A percentile compares a stretch with the other conserved stretches of the same genome.
phyloP scores from a whole-genome alignment of 371 early-diverging fungal species.

The Smittium culicis region DNA sequence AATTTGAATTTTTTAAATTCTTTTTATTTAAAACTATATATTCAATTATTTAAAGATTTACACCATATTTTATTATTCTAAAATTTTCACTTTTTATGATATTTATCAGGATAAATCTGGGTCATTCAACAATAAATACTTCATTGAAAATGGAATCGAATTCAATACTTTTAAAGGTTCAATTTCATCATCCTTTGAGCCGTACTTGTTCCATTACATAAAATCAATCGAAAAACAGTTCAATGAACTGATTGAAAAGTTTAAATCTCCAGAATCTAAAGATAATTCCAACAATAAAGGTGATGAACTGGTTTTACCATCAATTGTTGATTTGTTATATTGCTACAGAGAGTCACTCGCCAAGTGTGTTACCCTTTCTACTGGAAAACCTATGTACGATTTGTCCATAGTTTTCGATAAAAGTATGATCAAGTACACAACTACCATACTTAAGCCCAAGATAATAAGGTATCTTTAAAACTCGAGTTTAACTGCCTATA shows the following conservation, averaged over 20 bases:
- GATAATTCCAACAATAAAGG: constrained; percentile 42
- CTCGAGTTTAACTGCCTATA: neutral
- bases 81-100: neutral
- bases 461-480: constrained; percentile 30
- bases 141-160: constrained; percentile 22
- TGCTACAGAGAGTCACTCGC: constrained; percentile 74
- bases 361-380: constrained; percentile 69
- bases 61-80: too few relatives aligned
- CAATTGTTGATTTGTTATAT: constrained; percentile 78
- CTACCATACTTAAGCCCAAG: constrained; percentile 45
- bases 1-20: neutral
- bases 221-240: constrained; percentile 64
- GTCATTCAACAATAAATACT: neutral
- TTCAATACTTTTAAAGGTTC: constrained; percentile 41
- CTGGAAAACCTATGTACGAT: constrained; percentile 66
- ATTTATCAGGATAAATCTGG: neutral
- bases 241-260: constrained; percentile 19
- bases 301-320: constrained; percentile 51
- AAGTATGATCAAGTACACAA: constrained; percentile 58
- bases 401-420: constrained; percentile 59
- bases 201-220: constrained; percentile 67
- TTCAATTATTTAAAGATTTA: neutral
- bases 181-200: constrained; percentile 76
- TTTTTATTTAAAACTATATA: neutral
- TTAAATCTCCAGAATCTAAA: constrained; percentile 23